Conservation (phyloP, 2,329 filamentous ascomycete species). For the Penicillium hesseltinei region DNA sequence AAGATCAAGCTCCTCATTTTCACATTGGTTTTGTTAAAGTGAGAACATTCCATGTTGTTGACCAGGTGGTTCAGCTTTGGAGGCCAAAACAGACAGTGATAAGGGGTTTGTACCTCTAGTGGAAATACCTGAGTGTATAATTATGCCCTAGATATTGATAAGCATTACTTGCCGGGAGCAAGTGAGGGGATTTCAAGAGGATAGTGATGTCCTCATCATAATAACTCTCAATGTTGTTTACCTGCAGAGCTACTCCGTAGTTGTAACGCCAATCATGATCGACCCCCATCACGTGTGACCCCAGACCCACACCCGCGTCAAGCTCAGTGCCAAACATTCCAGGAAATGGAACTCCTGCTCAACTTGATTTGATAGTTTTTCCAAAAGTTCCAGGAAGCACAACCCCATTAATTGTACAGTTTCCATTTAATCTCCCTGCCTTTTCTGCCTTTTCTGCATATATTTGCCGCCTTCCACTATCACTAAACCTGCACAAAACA, state of each 20-base stretch:
- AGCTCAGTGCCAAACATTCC: slow-evolving; percentile 10
- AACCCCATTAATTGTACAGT: not conserved
- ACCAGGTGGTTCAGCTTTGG: not conserved
- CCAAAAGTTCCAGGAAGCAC: not conserved
- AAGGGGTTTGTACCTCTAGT: not conserved
- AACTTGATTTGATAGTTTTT: not conserved
- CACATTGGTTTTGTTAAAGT: not conserved
- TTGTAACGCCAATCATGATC: slow-evolving; percentile 1
- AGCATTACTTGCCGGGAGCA: no score
- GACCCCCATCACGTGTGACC: slow-evolving; percentile 9
- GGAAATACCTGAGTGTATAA: no score
- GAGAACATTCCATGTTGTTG: not conserved
- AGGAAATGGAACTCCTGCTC: not conserved
- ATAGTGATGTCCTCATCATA: not conserved
- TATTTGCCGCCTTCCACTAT: not conserved
- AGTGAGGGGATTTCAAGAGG: not conserved
- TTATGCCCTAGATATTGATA: not conserved
- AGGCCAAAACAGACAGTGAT: not conserved
- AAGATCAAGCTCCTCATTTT: not conserved
- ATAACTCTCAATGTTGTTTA: not conserved
- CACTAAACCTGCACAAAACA: not conserved
- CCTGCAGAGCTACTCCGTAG: not conserved
- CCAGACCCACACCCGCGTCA: slow-evolving; percentile 14
- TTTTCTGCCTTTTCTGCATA: not conserved
- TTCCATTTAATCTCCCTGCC: no score